Evolutionary conservation across 768 basidiomycete species (phyloP).

Genomic region (Phanerochaete carnosa): DNA sequence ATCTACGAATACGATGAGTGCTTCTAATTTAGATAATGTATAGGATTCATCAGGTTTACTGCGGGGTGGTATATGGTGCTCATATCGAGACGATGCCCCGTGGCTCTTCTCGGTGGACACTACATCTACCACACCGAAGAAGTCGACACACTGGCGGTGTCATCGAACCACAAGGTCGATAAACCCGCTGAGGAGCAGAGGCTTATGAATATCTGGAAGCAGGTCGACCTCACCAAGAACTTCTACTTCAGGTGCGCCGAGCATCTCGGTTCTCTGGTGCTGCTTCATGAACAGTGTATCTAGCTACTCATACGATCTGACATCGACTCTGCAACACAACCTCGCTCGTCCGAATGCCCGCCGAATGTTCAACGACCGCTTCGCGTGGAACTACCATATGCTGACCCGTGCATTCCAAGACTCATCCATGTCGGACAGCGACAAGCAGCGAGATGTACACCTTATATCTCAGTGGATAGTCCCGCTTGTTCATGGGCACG

Average conservation of each 20-base stretch:
- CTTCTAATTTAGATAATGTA: background rate
- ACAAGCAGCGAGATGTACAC: conserved; percentile 27
- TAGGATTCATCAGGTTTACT: conserved; percentile 92
- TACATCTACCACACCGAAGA: conserved; percentile 96
- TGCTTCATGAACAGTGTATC: background rate
- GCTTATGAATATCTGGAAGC: conserved; percentile 87
- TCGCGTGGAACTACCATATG: conserved; percentile 94
- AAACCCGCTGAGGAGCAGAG: conserved; percentile 87
- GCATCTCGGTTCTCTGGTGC: background rate
- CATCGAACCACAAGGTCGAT: conserved; percentile 79
- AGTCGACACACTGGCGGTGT: conserved; percentile 79
- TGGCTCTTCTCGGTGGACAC: conserved; percentile 92
- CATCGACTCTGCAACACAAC: conserved; percentile 93
- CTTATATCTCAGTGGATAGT: conserved; percentile 78
- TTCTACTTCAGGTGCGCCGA: conserved; percentile 87
- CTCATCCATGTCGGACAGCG: conserved; percentile 21
- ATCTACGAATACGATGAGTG: background rate
- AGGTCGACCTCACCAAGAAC: conserved; percentile 98
- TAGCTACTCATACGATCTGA: conserved; percentile 95
- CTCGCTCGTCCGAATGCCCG: conserved; percentile 56
- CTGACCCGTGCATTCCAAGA: conserved; percentile 61
- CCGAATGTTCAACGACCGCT: conserved; percentile 82
- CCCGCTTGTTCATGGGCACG: conserved; percentile 91
- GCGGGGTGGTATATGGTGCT: conserved; percentile 96
- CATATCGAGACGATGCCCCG: conserved; percentile 86